phyloP scores from a whole-genome alignment of 495 filamentous ascomycete genomes.

The Podospora bellae-mahoneyi region DNA sequence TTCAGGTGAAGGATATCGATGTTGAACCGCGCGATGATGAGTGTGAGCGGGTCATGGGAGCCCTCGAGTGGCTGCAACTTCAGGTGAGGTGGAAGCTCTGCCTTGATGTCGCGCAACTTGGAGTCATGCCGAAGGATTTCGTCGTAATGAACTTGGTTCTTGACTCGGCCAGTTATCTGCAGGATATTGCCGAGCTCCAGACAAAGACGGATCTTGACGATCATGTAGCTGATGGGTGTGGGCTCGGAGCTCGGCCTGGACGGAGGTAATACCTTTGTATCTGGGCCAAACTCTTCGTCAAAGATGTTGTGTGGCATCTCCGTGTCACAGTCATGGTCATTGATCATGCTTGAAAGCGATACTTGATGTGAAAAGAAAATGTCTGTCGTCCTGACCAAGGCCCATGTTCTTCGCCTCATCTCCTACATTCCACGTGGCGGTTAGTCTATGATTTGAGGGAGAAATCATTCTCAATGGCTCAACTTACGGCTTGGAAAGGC shows the following conservation, averaged over 20 bases:
- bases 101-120: constrained; percentile 64
- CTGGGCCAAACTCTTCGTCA: constrained; percentile 88
- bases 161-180: constrained; percentile 48
- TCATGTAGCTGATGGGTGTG: constrained; percentile 86
- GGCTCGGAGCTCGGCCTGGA: constrained; percentile 71
- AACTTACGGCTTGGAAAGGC: constrained; percentile 69
- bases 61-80: constrained; percentile 67
- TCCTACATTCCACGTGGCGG: constrained; percentile 47
- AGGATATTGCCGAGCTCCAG: constrained; percentile 54
- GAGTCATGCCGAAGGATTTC: constrained; percentile 74
- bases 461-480: neutral
- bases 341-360: constrained; percentile 86
- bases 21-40: constrained; percentile 79
- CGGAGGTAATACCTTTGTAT: constrained; percentile 70
- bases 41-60: constrained; percentile 65
- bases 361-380: constrained; percentile 84
- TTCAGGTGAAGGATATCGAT: constrained; percentile 82
- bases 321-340: constrained; percentile 77
- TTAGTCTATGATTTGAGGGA: constrained; percentile 7
- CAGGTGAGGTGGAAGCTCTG: constrained; percentile 65
- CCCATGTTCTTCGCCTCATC: constrained; percentile 87
- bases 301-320: constrained; percentile 84
- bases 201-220: constrained; percentile 67
- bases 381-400: constrained; percentile 75
- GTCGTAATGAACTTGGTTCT: constrained; percentile 64